These are phyloP conservation scores for Fusarium subtropicale DNA, from an alignment of 2,329 filamentous ascomycete species.

Conservation along the genomic window DNA sequence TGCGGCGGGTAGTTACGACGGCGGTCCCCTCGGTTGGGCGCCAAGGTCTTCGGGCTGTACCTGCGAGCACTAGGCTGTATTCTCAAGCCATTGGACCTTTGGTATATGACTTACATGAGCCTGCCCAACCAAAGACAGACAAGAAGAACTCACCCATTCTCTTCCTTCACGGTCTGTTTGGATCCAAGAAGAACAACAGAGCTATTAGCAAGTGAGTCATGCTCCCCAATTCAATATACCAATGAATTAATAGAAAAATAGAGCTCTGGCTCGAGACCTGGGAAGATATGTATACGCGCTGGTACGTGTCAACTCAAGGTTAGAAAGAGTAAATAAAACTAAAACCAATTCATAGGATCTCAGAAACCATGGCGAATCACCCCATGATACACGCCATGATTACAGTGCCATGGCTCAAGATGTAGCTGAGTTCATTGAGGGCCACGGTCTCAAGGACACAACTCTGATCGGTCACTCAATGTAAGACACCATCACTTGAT, in stretches of 20 bases:
- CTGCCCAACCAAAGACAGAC: slow-evolving; percentile 56
- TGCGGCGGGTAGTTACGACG: slow-evolving; percentile 24
- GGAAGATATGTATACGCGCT: slow-evolving; percentile 84
- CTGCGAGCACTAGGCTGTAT: slow-evolving; percentile 33
- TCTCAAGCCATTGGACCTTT: slow-evolving; percentile 54
- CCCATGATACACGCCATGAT: slow-evolving; percentile 80
- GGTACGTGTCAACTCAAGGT: slow-evolving; percentile 59
- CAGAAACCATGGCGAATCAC: slow-evolving; percentile 92
- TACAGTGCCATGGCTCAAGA: slow-evolving; percentile 87
- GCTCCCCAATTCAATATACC: neutral
- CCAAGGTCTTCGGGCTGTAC: slow-evolving; percentile 1
- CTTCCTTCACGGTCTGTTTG: slow-evolving; percentile 93
- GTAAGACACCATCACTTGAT: slow-evolving; percentile 59
- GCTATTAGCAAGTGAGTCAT: slow-evolving; percentile 87
- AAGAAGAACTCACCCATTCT: slow-evolving; percentile 73
- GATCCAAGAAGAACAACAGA: slow-evolving; percentile 94
- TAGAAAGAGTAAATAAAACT: slow-evolving; percentile 20
- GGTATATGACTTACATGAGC: slow-evolving; percentile 75
- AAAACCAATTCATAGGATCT: slow-evolving; percentile 71
- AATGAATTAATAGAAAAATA: slow-evolving; percentile 51
- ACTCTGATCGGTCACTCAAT: slow-evolving; percentile 95
- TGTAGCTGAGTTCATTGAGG: slow-evolving; percentile 79
- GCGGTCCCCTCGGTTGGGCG: slow-evolving; percentile 3
- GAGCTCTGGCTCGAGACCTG: slow-evolving; percentile 83
- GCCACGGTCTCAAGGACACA: slow-evolving; percentile 75